These are phyloP conservation scores for Xylaria sp. DNA, from an alignment of 2,329 filamentous ascomycete species.

Conservation along the genomic window DNA sequence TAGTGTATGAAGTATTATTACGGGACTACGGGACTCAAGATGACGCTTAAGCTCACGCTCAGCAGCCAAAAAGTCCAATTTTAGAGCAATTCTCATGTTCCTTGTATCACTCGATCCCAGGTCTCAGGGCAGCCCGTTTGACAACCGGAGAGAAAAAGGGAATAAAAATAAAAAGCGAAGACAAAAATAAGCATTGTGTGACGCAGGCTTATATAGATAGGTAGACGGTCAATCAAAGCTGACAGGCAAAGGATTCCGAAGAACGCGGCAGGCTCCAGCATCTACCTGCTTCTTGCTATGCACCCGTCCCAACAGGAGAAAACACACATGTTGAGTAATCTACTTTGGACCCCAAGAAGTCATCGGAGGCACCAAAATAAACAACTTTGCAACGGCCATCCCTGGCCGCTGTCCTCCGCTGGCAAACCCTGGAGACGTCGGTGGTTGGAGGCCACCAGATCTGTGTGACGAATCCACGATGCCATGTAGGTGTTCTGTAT, in stretches of 20 bases:
- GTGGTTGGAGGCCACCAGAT: slow-evolving; percentile 31
- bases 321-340: too few species aligned
- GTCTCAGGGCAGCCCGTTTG: slow-evolving; percentile 14
- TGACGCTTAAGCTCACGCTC: slow-evolving; percentile 20
- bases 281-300: background rate
- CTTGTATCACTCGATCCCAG: slow-evolving; percentile 23
- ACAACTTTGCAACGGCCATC: slow-evolving; percentile 10
- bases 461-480: slow-evolving; percentile 36
- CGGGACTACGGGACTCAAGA: slow-evolving; percentile 11
- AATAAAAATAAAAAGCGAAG: slow-evolving; percentile 10
- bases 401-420: slow-evolving; percentile 18
- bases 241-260: slow-evolving; percentile 32
- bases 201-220: slow-evolving; percentile 29
- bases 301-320: too few species aligned
- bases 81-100: slow-evolving; percentile 26
- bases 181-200: slow-evolving; percentile 37
- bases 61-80: slow-evolving; percentile 23
- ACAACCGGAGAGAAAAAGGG: background rate
- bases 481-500: slow-evolving; percentile 28
- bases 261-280: slow-evolving; percentile 14
- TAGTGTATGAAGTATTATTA: slow-evolving; percentile 7
- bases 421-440: slow-evolving; percentile 20
- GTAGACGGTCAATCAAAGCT: slow-evolving; percentile 26
- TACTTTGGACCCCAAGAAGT: background rate
- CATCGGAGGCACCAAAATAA: background rate